Percentiles rank a stretch among this genome's conserved stretches.
Conservation (phyloP, 192 early-diverging fungal species). For the Coemansia furcata region DNA sequence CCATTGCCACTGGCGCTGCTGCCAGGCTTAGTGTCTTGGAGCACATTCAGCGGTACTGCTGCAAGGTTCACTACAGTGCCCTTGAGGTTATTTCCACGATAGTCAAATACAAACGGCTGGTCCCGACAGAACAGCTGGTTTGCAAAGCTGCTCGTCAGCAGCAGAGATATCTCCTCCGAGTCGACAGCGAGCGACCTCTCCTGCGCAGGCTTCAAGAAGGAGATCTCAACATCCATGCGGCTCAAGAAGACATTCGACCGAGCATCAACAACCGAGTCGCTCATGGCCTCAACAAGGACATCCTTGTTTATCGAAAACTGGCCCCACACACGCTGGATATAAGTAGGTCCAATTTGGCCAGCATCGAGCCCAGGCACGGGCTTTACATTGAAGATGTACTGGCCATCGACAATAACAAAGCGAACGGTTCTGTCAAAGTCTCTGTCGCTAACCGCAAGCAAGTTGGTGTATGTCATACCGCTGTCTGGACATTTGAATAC, state of each 20-base stretch:
- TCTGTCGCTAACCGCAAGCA: conserved; percentile 66
- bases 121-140: conserved; percentile 78
- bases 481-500: conserved; percentile 54
- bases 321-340: conserved; percentile 52
- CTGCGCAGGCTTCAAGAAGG: conserved; percentile 54
- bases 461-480: conserved; percentile 66
- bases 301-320: conserved; percentile 57
- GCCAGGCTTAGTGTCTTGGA: conserved; percentile 33
- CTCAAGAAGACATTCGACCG: conserved; percentile 48
- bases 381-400: conserved; percentile 75
- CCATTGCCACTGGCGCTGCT: conserved; percentile 1
- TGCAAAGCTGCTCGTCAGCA: conserved; percentile 60
- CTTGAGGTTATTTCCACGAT: conserved; percentile 69
- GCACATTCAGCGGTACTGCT: conserved; percentile 48
- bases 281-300: conserved; percentile 54
- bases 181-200: conserved; percentile 63
- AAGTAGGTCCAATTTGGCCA: conserved; percentile 39
- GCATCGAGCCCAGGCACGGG: conserved; percentile 17
- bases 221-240: conserved; percentile 58
- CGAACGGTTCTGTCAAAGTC: conserved; percentile 68
- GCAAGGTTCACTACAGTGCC: conserved; percentile 33
- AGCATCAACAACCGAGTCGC: conserved; percentile 45
- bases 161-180: conserved; percentile 67
- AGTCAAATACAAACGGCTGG: conserved; percentile 82
- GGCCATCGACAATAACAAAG: conserved; percentile 76